Conservation (phyloP, 2,329 filamentous ascomycete genomes). For the Cytospora leucostoma region DNA sequence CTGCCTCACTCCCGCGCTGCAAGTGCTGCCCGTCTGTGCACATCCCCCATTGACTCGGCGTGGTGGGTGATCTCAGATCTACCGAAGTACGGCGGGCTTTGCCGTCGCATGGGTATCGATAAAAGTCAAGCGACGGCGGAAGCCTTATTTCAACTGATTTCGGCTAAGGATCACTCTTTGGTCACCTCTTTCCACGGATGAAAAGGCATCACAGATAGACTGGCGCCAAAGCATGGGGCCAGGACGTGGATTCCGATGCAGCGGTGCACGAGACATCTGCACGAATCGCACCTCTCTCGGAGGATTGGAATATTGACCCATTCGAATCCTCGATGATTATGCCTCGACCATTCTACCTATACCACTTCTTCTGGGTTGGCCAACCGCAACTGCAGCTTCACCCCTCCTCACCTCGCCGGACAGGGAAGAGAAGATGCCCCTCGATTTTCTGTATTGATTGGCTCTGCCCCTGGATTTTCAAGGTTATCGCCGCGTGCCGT, state of each 20-base stretch:
- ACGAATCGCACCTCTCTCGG: constrained; percentile 2
- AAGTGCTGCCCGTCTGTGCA: not conserved
- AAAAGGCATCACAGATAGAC: not conserved
- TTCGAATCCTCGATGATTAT: not conserved
- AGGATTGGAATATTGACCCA: constrained; percentile 13
- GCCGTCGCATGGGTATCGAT: not conserved
- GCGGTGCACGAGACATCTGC: constrained; percentile 9
- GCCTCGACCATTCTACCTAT: not conserved
- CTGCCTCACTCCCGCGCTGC: not conserved
- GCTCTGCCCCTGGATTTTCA: not conserved
- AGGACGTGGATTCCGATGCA: not conserved
- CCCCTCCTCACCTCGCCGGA: constrained; percentile 8
- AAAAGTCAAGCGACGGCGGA: not conserved
- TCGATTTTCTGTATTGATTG: not conserved
- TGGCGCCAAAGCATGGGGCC: not conserved
- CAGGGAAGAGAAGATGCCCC: not conserved
- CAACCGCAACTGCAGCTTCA: constrained; percentile 9
- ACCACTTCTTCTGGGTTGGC: not conserved
- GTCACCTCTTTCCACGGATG: not conserved
- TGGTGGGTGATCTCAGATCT: not conserved
- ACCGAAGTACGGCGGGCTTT: not conserved
- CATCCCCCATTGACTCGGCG: not conserved
- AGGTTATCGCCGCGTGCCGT: not conserved
- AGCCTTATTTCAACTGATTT: not conserved
- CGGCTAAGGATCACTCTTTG: not conserved